Evolutionary conservation across 2,329 filamentous ascomycete species (phyloP), one percentile per base, ranked within the genome.

Genomic region (Fusarium sp.): DNA sequence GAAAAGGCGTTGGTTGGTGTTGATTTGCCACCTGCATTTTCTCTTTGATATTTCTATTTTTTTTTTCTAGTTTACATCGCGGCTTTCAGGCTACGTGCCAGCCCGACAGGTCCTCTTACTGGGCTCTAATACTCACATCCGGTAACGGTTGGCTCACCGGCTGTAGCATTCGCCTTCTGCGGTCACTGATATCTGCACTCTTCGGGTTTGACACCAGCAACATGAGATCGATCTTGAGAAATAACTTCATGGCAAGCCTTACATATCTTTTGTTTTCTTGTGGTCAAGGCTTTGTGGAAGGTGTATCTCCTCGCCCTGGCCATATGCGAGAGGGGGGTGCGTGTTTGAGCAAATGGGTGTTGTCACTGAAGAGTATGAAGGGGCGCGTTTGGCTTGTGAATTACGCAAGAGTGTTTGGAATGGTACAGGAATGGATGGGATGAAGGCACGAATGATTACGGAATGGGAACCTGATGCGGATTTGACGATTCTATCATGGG

Each of bases 1-100:
- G 79, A 80, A 82, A 74, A 76, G 70, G 76, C 74, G 76, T 77
- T 77, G 75, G 75, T 77, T 75, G 70, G 75, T 74, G 76, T 77
- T 77, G 75, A 76, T 77, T 75, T 78, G 75, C 74, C 67, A 71
- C 71, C 75, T 73, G 71, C 69, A 73, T 75, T 75, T 73, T 70
- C 65, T 56, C 51, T 53, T 70, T 75, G 42, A 44, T 69, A 68
- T 64, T 69, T 67, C 46, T 70, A 70, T 69, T 56, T 65, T 59
- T 71, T 69, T 56, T 65, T 59, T 40, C 63, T 52, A 45, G 61
- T 63, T 65, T 64, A 62, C 53, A 45, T 59, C 33, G 43, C 33
- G 58, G 68, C 62, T 72, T 64, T 52, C 38, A 71, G 64, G 69
- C 66, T 59, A 36, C 33, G 51, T 52, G 44, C 45, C 54, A 45